Evolutionary conservation across 2,329 filamentous ascomycete genomes (phyloP).

Genomic region (Trichophyton verrucosum): DNA sequence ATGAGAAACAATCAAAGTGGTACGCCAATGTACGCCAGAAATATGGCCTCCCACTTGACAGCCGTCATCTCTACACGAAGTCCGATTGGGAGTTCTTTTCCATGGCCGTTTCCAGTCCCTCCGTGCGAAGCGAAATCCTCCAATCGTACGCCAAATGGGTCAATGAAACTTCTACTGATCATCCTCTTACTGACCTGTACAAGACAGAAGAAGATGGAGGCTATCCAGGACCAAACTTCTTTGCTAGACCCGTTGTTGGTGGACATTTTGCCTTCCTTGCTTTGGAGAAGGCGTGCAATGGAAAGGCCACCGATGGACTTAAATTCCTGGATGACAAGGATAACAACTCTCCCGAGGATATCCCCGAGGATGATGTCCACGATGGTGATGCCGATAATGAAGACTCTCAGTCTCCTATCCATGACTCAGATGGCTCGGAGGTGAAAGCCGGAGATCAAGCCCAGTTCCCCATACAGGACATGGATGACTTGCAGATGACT

Average conservation of each 20-base stretch:
- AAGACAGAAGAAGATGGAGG: conserved; percentile 64
- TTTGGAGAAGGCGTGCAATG: conserved; percentile 66
- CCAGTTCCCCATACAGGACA: background rate
- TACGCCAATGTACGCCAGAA: conserved; percentile 66
- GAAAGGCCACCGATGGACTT: conserved; percentile 50
- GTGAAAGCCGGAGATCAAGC: conserved; percentile 2
- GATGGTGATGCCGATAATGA: background rate
- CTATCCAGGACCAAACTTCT: conserved; percentile 64
- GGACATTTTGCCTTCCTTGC: conserved; percentile 77
- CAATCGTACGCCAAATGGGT: conserved; percentile 66
- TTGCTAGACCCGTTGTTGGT: conserved; percentile 70
- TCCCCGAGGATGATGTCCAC: background rate
- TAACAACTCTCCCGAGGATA: conserved; percentile 7
- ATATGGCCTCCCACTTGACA: conserved; percentile 73
- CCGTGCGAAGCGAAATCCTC: conserved; percentile 58
- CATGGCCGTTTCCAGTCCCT: conserved; percentile 59
- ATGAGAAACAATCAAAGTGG: conserved; percentile 68
- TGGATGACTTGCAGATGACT: background rate
- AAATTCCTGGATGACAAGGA: conserved; percentile 29
- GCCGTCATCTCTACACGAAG: conserved; percentile 72
- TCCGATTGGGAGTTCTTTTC: conserved; percentile 88
- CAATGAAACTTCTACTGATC: conserved; percentile 67
- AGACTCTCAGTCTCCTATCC: background rate
- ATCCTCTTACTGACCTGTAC: conserved; percentile 70
- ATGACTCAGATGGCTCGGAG: conserved; percentile 3